Evolutionary conservation across 106 monocot species (phyloP).

Genomic region (Acorus calamus): DNA sequence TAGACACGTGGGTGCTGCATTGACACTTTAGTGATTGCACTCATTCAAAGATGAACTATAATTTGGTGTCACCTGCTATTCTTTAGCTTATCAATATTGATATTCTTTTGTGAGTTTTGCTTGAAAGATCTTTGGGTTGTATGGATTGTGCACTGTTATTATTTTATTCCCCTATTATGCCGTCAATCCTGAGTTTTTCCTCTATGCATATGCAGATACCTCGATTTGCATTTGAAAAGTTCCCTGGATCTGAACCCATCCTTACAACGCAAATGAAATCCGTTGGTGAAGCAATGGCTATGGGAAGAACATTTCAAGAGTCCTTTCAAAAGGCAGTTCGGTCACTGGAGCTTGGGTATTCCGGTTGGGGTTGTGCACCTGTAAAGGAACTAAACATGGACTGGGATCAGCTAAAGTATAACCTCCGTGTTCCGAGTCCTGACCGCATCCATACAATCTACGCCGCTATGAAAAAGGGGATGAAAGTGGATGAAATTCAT

Average conservation of each 20-base stretch:
- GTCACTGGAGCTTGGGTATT: slow-evolving; percentile 78
- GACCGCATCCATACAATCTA: slow-evolving; percentile 89
- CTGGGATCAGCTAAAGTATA: slow-evolving; percentile 87
- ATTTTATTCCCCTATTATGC: no score
- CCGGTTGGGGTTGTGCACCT: slow-evolving; percentile 84
- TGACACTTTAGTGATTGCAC: no score
- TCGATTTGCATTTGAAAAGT: slow-evolving; percentile 99
- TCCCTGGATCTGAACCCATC: slow-evolving; percentile 85
- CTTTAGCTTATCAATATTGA: no score
- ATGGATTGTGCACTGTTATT: no score
- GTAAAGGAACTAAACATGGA: slow-evolving; percentile 75
- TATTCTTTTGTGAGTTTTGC: no score
- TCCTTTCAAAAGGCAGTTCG: slow-evolving; percentile 97
- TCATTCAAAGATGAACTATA: no score
- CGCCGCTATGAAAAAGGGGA: slow-evolving; percentile 93
- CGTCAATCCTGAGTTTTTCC: no score
- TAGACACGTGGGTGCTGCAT: no score
- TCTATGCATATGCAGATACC: slow-evolving; percentile 54
- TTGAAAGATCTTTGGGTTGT: no score
- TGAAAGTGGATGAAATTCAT: slow-evolving; percentile 85
- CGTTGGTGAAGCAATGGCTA: slow-evolving; percentile 94
- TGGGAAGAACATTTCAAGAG: slow-evolving; percentile 94
- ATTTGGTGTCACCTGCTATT: no score
- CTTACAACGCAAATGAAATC: slow-evolving; percentile 99
- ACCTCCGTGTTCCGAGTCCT: slow-evolving; percentile 74